phyloP scores from a whole-genome alignment of 495 filamentous ascomycete species.

The Penicillium steckii region DNA sequence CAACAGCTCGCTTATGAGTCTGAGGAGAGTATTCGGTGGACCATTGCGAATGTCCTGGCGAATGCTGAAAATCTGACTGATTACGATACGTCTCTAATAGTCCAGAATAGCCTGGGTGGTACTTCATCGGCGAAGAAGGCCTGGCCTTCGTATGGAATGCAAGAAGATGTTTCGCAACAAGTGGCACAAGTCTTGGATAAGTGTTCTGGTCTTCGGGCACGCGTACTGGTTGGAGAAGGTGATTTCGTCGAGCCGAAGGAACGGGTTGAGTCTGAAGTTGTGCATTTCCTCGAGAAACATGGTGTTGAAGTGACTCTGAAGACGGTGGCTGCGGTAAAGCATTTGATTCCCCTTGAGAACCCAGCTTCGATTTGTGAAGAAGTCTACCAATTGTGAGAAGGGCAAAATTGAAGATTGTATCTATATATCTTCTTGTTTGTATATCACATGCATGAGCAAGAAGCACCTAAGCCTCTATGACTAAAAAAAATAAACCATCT shows the following conservation, averaged over 20 bases:
- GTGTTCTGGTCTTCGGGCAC: slow-evolving; percentile 4
- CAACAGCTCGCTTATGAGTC: slow-evolving; percentile 34
- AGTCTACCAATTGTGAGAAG: neutral
- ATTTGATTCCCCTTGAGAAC: slow-evolving; percentile 1
- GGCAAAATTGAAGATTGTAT: neutral
- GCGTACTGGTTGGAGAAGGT: slow-evolving; percentile 29
- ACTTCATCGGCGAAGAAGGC: slow-evolving; percentile 31
- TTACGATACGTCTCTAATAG: slow-evolving; percentile 21
- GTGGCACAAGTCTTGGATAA: slow-evolving; percentile 4
- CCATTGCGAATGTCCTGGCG: slow-evolving; percentile 35
- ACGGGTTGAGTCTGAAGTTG: slow-evolving; percentile 28
- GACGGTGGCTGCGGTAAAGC: slow-evolving; percentile 2
- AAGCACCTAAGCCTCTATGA: neutral
- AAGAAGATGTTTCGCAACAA: slow-evolving; percentile 31
- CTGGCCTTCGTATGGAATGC: slow-evolving; percentile 42
- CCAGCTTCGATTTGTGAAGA: neutral
- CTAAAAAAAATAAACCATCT: slow-evolving; percentile 1
- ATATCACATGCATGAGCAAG: neutral
- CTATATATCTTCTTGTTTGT: neutral
- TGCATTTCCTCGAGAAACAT: slow-evolving; percentile 12
- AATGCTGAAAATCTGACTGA: slow-evolving; percentile 15
- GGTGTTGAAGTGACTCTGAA: slow-evolving; percentile 8
- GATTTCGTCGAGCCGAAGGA: slow-evolving; percentile 38
- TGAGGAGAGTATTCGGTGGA: slow-evolving; percentile 28
- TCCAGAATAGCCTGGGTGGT: slow-evolving; percentile 30